Evolutionary conservation across 345 rosid genomes (phyloP).

Genomic region (Capsella bursapastoris): DNA sequence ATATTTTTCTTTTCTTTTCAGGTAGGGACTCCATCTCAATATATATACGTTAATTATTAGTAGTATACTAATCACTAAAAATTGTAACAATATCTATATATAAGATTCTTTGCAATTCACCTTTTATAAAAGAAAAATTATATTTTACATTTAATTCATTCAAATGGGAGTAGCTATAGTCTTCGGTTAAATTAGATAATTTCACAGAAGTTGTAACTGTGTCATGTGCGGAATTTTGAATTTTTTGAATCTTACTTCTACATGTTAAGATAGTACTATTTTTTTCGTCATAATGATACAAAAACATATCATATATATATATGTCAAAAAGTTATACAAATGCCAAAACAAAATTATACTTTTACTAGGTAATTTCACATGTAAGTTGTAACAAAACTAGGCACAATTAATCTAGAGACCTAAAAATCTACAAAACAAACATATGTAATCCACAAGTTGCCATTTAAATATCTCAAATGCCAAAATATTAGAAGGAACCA

Average conservation of each 20-base stretch:
- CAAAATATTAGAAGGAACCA: not conserved
- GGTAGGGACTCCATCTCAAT: constrained; percentile 21
- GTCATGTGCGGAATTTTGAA: not conserved
- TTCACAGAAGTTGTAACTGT: not conserved
- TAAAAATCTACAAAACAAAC: not conserved
- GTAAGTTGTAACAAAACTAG: not conserved
- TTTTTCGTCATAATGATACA: not conserved
- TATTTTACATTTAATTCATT: not conserved
- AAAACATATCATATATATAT: not conserved
- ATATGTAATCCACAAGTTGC: not conserved
- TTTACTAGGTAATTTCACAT: not conserved
- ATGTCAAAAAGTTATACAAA: not conserved
- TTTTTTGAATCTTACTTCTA: not conserved
- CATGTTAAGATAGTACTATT: not conserved
- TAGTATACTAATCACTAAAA: not conserved
- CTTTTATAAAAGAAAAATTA: not conserved
- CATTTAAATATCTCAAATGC: not conserved
- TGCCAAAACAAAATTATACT: not conserved
- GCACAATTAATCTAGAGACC: not conserved
- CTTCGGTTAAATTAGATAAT: not conserved
- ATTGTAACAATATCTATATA: not conserved
- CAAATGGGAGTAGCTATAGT: not conserved
- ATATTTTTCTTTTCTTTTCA: not conserved
- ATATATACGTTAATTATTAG: not conserved
- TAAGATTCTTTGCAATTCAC: not conserved